These are phyloP conservation scores for Ophiorrhiza pumila DNA, from an alignment of 257 asterid species.

Conservation along the genomic window DNA sequence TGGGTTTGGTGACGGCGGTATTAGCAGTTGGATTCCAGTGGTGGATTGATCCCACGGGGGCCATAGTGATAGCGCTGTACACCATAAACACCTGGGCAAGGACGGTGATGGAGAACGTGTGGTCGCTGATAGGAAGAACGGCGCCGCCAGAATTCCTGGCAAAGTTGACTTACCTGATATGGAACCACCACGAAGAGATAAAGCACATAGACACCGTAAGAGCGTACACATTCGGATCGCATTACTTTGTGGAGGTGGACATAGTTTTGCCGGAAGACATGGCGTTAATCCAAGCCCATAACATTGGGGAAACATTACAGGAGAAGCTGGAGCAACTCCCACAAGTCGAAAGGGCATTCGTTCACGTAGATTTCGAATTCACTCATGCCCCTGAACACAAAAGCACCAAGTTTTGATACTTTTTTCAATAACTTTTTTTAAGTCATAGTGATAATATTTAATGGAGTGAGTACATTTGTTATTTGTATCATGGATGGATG, in stretches of 20 bases:
- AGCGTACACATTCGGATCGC: constrained; percentile 80
- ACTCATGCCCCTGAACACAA: constrained; percentile 81
- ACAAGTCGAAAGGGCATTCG: constrained; percentile 87
- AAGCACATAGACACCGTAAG: constrained; percentile 83
- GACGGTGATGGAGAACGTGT: constrained; percentile 79
- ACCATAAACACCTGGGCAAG: constrained; percentile 85
- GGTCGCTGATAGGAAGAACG: constrained; percentile 81
- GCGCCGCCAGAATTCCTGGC: constrained; percentile 95
- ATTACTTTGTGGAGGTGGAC: constrained; percentile 94
- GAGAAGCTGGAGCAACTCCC: constrained; percentile 77
- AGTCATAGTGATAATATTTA: too few relatives aligned
- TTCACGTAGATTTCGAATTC: constrained; percentile 80
- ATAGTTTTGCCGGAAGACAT: constrained; percentile 75
- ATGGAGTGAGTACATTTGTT: too few relatives aligned
- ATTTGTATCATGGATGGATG: too few relatives aligned
- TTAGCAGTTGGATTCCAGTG: constrained; percentile 69
- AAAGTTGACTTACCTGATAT: constrained; percentile 68
- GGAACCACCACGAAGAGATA: constrained; percentile 79
- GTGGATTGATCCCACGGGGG: constrained; percentile 98
- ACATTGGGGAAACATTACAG: constrained; percentile 80
- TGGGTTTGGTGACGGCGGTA: constrained; percentile 70
- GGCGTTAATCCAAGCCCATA: constrained; percentile 70
- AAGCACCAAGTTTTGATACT: constrained; percentile 26
- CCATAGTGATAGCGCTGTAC: constrained; percentile 73
- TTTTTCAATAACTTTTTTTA: too few relatives aligned